phyloP scores from a whole-genome alignment of 495 filamentous ascomycete species.

The Parathielavia appendiculata region DNA sequence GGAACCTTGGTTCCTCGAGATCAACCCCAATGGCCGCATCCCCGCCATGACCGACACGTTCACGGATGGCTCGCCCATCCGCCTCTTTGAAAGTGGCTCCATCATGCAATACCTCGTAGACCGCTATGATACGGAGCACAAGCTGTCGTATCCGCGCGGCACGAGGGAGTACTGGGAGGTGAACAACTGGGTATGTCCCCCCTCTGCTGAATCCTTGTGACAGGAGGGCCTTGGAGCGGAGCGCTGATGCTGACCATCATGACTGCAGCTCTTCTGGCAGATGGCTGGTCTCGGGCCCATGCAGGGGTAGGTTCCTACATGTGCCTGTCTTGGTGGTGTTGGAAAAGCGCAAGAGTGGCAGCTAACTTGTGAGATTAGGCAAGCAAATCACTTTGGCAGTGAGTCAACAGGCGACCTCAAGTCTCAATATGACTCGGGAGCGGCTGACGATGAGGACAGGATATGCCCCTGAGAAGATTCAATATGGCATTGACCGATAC shows the following conservation, averaged over 20 bases:
- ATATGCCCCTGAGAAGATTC: conserved; percentile 81
- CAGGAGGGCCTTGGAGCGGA: too few species aligned
- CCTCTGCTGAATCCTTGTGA: background rate
- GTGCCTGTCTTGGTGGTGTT: background rate
- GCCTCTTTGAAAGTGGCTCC: conserved; percentile 75
- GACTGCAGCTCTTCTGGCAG: conserved; percentile 42
- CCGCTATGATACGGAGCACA: conserved; percentile 75
- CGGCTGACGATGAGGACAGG: conserved; percentile 23
- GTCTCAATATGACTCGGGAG: too few species aligned
- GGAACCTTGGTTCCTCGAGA: conserved; percentile 74
- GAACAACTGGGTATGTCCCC: conserved; percentile 61
- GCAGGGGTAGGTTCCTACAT: conserved; percentile 54
- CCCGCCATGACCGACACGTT: conserved; percentile 83
- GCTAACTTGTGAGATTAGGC: conserved; percentile 16
- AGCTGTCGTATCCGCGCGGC: conserved; percentile 73
- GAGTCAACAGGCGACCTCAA: conserved; percentile 9
- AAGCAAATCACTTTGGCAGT: conserved; percentile 84
- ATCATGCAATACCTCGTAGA: conserved; percentile 85
- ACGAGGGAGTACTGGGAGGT: conserved; percentile 72
- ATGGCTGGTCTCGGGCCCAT: conserved; percentile 82
- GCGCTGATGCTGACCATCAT: background rate
- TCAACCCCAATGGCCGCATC: conserved; percentile 94
- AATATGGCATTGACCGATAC: conserved; percentile 82
- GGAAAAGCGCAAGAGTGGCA: too few species aligned
- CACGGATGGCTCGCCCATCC: conserved; percentile 64